These are phyloP conservation scores for Urtica urens DNA, from an alignment of 306 rosid genomes.

Conservation along the genomic window DNA sequence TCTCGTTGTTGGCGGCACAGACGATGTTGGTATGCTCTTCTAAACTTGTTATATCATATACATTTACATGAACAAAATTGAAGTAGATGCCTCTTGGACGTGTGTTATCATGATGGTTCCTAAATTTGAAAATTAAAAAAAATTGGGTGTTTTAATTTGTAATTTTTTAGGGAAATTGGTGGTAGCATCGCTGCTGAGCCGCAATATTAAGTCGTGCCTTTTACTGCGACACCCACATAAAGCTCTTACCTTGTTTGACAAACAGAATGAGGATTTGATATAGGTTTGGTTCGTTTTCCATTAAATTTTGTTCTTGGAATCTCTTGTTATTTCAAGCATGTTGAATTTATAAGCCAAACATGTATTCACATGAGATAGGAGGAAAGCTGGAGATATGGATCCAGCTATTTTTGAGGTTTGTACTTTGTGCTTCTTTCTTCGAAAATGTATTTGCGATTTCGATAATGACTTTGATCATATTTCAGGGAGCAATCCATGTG, in stretches of 20 bases:
- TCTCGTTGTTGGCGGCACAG: slow-evolving; percentile 79
- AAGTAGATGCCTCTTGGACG: too few species aligned
- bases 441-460: background rate
- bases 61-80: too few species aligned
- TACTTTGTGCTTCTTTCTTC: background rate
- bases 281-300: slow-evolving; percentile 33
- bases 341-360: slow-evolving; percentile 27
- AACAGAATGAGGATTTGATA: slow-evolving; percentile 46
- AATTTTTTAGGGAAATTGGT: slow-evolving; percentile 90
- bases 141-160: too few species aligned
- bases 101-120: too few species aligned
- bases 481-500: slow-evolving; percentile 87
- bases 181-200: slow-evolving; percentile 65
- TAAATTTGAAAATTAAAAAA: too few species aligned
- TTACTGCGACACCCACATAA: slow-evolving; percentile 66
- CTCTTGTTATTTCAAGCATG: too few species aligned
- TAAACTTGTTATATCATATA: background rate
- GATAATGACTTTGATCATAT: slow-evolving; percentile 16
- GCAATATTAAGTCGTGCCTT: slow-evolving; percentile 60
- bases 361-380: slow-evolving; percentile 72
- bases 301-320: background rate
- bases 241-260: slow-evolving; percentile 61
- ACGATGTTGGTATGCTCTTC: slow-evolving; percentile 61
- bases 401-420: slow-evolving; percentile 72
- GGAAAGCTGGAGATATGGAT: slow-evolving; percentile 60